phyloP scores from a whole-genome alignment of 2,329 filamentous ascomycete species.

The Fusarium nelsonii region DNA sequence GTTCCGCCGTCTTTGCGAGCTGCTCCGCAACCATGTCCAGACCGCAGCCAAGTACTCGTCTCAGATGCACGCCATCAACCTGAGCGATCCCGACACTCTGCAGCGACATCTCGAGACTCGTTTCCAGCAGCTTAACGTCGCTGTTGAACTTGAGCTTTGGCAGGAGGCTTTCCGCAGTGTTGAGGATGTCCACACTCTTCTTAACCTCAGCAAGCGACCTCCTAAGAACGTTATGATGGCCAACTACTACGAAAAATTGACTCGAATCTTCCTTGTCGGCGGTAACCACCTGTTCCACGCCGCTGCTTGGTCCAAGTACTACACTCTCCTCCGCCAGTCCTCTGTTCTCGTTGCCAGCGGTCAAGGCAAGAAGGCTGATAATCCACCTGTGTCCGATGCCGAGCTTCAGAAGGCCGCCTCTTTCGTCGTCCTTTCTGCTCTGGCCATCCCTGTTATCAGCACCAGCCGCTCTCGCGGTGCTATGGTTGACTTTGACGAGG shows the following conservation, averaged over 20 bases:
- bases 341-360: slow-evolving; percentile 84
- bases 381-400: slow-evolving; percentile 87
- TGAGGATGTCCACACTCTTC: slow-evolving; percentile 97
- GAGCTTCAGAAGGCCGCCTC: slow-evolving; percentile 95
- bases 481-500: slow-evolving; percentile 96
- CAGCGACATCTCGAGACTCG: slow-evolving; percentile 98
- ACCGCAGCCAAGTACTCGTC: slow-evolving; percentile 99
- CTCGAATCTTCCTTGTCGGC: slow-evolving; percentile 97
- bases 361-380: slow-evolving; percentile 92
- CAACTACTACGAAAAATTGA: slow-evolving; percentile 99
- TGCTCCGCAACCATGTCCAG: slow-evolving; percentile 97
- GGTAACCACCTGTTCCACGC: slow-evolving; percentile 99
- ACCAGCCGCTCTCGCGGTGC: slow-evolving; percentile 95
- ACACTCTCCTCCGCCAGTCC: slow-evolving; percentile 94
- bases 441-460: slow-evolving; percentile 99
- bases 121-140: slow-evolving; percentile 98
- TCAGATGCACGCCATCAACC: slow-evolving; percentile 99
- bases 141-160: slow-evolving; percentile 97
- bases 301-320: slow-evolving; percentile 96
- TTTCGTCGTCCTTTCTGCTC: slow-evolving; percentile 92
- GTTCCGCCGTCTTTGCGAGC: slow-evolving; percentile 97
- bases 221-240: slow-evolving; percentile 99
- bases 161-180: slow-evolving; percentile 99
- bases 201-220: slow-evolving; percentile 97
- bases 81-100: slow-evolving; percentile 96